phyloP scores from a whole-genome alignment of 805 yeast genomes.

The Nakazawaea ernobii region DNA sequence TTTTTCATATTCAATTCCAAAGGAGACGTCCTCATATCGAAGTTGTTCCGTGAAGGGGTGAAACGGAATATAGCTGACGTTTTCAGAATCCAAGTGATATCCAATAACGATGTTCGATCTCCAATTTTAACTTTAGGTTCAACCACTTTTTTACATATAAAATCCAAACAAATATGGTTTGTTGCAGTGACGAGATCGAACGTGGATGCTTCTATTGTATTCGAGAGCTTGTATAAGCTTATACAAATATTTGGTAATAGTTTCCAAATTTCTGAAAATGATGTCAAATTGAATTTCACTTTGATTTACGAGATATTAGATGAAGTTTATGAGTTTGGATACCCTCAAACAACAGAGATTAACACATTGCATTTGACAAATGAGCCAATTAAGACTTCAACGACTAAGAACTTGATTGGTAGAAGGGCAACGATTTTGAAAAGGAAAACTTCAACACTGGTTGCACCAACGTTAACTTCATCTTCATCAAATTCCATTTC shows the following conservation, averaged over 20 bases:
- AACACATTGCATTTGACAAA: conserved; percentile 13
- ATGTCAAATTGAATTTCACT: conserved; percentile 60
- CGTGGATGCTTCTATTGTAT: conserved; percentile 72
- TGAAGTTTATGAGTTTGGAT: conserved; percentile 73
- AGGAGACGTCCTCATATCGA: conserved; percentile 80
- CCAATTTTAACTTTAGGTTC: conserved; percentile 86
- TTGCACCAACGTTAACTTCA: neutral
- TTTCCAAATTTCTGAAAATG: conserved; percentile 36
- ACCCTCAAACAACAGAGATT: conserved; percentile 61
- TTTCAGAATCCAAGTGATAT: conserved; percentile 86
- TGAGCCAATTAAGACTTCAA: conserved; percentile 1
- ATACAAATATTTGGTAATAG: conserved; percentile 45
- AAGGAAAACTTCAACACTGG: conserved; percentile 1
- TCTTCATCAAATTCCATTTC: neutral
- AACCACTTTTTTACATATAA: conserved; percentile 81
- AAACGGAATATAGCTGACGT: conserved; percentile 79
- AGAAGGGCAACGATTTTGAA: conserved; percentile 4
- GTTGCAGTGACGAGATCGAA: conserved; percentile 90
- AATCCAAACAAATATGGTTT: conserved; percentile 58
- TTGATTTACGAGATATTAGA: conserved; percentile 73
- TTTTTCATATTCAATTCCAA: conserved; percentile 70
- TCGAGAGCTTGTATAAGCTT: conserved; percentile 72
- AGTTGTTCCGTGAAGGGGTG: conserved; percentile 67
- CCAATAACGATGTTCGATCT: conserved; percentile 52
- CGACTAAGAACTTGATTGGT: neutral